Base-by-base conservation (phyloP, 2,329 filamentous ascomycete genomes). In the Aspergillus sp. region DNA sequence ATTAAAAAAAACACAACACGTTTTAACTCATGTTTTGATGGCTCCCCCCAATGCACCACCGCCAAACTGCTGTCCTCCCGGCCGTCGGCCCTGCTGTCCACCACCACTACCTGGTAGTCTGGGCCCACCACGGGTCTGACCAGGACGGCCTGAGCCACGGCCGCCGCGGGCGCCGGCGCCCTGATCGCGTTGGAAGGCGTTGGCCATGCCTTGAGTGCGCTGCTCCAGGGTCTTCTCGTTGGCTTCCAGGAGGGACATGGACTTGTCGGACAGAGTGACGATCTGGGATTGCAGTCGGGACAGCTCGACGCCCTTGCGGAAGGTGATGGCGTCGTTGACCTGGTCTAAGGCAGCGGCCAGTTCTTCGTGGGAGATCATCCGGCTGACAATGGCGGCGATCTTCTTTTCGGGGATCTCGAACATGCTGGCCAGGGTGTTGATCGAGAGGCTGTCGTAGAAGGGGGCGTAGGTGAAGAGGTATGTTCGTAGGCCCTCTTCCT, bases 281-380 rank as follows among this genome's bases (percentile, higher is more conserved):
- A 93, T 88, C 55, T 98, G 73, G 61, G 85, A 94, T 68, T 98
- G 91, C 44, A 98, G 77, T 49, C 93, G 80, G 55, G 86, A 94
- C 44, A 98, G 78, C 72, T 98, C 93, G 42, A 98, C 91, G 38
- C 91, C 93, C 79, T 98, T 96, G 64, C 91, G 82, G 84, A 98
- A 98, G 68, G 96, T 91, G 64, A 98, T 86, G 32, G 86, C 93
- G 48, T 83, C 80, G 53, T 93, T 95, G 66, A 98, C 89, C 67
- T 98, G 91, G 69, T 98, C 93, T 16, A 98, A 78, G 24, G 91
- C 93, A 26, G 91, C 91, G 7, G 84, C 85, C 30, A 98, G 80
- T 65, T 98, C 91, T 66, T 98, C 91, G 69, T 98, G 91, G 53
- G 86, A 93, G 63, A 98, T 96, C 91, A 98, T 98, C 72, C 93